Conservation (phyloP, 169 alveolate genomes). For the Plasmodium fragile region DNA sequence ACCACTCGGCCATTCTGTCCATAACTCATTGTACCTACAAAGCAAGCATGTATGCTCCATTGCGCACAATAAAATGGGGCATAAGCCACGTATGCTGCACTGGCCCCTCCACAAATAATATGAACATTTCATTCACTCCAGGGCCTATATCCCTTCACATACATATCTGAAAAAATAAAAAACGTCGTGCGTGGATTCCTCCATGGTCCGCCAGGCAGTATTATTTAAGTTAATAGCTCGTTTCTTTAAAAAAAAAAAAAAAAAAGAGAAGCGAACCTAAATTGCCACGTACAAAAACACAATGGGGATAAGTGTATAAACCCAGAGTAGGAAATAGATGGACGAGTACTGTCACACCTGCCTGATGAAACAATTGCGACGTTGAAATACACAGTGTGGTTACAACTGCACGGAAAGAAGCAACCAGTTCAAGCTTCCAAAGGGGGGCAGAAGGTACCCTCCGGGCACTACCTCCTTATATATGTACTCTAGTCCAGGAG, state of each 20-base stretch:
- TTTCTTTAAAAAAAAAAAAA: not conserved
- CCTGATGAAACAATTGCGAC: not conserved
- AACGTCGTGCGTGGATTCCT: not conserved
- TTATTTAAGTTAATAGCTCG: not conserved
- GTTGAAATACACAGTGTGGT: not conserved
- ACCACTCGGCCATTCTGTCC: constrained; percentile 80
- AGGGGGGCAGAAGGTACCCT: not conserved
- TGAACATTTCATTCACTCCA: not conserved
- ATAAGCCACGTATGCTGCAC: not conserved
- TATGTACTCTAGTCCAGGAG: not conserved
- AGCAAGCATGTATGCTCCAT: not conserved
- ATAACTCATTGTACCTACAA: not conserved
- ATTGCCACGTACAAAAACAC: not conserved
- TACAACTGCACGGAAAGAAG: not conserved
- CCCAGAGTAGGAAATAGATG: not conserved
- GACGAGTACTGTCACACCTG: not conserved
- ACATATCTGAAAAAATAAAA: not conserved
- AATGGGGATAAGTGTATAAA: not conserved
- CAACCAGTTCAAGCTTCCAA: not conserved
- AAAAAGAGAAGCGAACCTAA: not conserved
- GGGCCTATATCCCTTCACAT: not conserved
- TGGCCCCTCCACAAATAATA: not conserved
- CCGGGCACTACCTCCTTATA: not conserved
- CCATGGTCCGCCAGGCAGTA: not conserved
- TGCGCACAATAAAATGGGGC: not conserved